phyloP scores from a whole-genome alignment of 805 yeast species.

The Debaryomyces castellii region DNA sequence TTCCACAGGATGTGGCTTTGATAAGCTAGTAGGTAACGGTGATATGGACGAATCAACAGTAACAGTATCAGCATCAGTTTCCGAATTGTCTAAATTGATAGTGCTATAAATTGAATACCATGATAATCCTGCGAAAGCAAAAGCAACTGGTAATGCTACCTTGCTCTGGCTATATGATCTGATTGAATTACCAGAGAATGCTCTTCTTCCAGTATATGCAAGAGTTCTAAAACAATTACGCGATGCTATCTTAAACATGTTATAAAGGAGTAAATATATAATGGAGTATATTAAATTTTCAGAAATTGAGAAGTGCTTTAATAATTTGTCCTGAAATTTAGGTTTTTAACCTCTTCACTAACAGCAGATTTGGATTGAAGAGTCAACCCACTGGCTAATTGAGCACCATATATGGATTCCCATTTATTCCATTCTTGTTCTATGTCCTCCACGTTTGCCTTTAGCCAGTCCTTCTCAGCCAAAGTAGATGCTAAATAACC shows the following conservation, averaged over 20 bases:
- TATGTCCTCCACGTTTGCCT: slow-evolving; percentile 17
- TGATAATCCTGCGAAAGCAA: slow-evolving; percentile 3
- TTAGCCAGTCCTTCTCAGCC: slow-evolving; percentile 22
- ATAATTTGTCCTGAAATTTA: neutral
- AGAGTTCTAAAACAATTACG: neutral
- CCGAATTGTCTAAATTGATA: slow-evolving; percentile 4
- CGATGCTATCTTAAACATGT: neutral
- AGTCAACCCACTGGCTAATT: slow-evolving; percentile 39
- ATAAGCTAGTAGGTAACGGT: slow-evolving; percentile 41
- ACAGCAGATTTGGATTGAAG: slow-evolving; percentile 22
- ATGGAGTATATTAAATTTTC: neutral
- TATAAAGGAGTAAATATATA: too few species aligned
- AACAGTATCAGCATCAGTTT: slow-evolving; percentile 23
- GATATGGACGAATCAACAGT: slow-evolving; percentile 50
- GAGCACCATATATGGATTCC: slow-evolving; percentile 35
- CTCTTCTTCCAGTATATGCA: neutral
- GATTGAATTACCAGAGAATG: neutral
- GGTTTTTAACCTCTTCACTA: slow-evolving; percentile 18
- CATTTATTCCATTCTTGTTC: slow-evolving; percentile 40
- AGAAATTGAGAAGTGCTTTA: neutral
- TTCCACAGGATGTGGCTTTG: slow-evolving; percentile 16
- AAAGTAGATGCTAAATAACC: slow-evolving; percentile 56
- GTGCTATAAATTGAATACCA: slow-evolving; percentile 4
- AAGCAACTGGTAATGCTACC: neutral
- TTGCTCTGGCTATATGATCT: neutral